Evolutionary conservation across 164 flowering plant species (phyloP), one percentile per base, ranked within the genome.

Genomic region (Magnolia kwangsiensis): DNA sequence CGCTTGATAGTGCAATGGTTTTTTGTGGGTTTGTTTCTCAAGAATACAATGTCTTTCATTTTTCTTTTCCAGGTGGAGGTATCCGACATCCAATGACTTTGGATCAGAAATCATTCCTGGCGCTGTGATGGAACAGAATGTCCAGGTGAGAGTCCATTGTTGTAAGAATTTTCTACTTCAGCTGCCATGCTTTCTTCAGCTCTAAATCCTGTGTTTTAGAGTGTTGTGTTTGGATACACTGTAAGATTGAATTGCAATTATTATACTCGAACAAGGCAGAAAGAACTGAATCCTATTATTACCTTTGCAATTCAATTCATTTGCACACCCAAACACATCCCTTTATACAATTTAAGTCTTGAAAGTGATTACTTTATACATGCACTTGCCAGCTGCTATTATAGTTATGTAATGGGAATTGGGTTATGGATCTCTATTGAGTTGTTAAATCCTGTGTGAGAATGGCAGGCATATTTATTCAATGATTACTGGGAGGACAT

Each of bases 401-500:
- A 55, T 55, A 11, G 61, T 11, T 55, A 55, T 11, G 10, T 55
- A 55, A 55, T 9, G 18, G 61, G 13, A 11, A 55, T 11, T 55
- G 61, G 18, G 18, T 16, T 11, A 27, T 55, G 11, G 61, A 11
- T 16, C 65, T 55, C 65, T 55, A 23, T 67, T 61, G 71, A 67
- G 16, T 24, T 61, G 16, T 50, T 50, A 27, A 72, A 59, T 20
- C 61, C 8, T 20, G 7, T 59, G 51, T 51, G 13, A 11, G 3
- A 4, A 78, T 79, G 13, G 63, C 89, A 96, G 98, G 98, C 98
- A 72, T 94, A 89, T 84, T 79, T 96, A 51, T 96, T 94, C 80
- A 90, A 84, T 69, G 99, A 96, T 79, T 94, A 96, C 82, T 96
- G 99, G 99, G 99, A 96, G 82, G 98, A 96, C 79, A 96, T 96